Conservation (phyloP, 208 protist species). For the Zelonia costaricensis region DNA sequence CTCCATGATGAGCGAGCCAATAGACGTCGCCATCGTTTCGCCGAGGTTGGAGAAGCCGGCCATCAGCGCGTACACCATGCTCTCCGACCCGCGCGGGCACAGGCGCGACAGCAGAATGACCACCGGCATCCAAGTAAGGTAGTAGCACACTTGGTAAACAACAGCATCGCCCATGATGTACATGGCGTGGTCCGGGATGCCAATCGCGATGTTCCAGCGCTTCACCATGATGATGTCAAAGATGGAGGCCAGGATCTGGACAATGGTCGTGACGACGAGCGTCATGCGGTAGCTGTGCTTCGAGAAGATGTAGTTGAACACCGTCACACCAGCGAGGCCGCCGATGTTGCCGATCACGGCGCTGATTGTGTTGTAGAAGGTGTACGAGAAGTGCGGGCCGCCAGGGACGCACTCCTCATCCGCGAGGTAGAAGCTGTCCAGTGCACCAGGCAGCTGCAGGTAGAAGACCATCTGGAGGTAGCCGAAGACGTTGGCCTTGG, state of each 20-base stretch:
- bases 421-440: slow-evolving; percentile 48
- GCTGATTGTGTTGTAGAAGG: slow-evolving; percentile 52
- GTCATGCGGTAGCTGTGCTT: slow-evolving; percentile 49
- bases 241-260: slow-evolving; percentile 33
- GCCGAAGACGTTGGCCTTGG: slow-evolving; percentile 50
- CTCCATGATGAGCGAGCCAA: slow-evolving; percentile 57
- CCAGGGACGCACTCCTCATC: slow-evolving; percentile 40
- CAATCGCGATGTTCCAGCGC: slow-evolving; percentile 44
- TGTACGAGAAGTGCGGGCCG: slow-evolving; percentile 56
- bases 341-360: slow-evolving; percentile 39
- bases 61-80: slow-evolving; percentile 70
- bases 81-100: slow-evolving; percentile 74
- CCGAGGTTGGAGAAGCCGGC: slow-evolving; percentile 79
- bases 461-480: slow-evolving; percentile 42
- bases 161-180: slow-evolving; percentile 68
- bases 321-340: slow-evolving; percentile 33
- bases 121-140: slow-evolving; percentile 65
- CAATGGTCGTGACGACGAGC: slow-evolving; percentile 28
- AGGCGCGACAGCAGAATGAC: slow-evolving; percentile 76
- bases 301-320: slow-evolving; percentile 55
- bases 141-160: slow-evolving; percentile 43
- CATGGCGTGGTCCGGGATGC: slow-evolving; percentile 51
- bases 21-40: slow-evolving; percentile 32
- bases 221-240: slow-evolving; percentile 59
- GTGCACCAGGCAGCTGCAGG: slow-evolving; percentile 36